phyloP scores from a whole-genome alignment of 2,329 filamentous ascomycete species.

The Alternaria sp. region DNA sequence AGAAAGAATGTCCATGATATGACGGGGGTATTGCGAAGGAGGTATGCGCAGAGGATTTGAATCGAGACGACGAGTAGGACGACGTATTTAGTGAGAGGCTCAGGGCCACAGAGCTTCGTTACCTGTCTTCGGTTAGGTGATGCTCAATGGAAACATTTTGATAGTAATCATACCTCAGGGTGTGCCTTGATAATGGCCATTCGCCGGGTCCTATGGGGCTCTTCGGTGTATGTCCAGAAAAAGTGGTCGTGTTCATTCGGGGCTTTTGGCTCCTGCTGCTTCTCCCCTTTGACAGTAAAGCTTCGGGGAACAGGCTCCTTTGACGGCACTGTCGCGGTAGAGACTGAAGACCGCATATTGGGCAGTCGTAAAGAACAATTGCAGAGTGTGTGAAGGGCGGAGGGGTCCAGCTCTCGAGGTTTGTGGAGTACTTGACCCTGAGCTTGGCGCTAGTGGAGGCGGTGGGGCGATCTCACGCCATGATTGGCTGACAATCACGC shows the following conservation, averaged over 20 bases:
- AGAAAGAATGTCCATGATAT: constrained; percentile 84
- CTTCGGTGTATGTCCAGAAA: constrained; percentile 99
- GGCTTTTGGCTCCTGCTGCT: constrained; percentile 17
- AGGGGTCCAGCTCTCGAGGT: constrained; percentile 7
- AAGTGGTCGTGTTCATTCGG: constrained; percentile 65
- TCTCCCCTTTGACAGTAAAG: constrained; percentile 30
- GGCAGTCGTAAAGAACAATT: constrained; percentile 6
- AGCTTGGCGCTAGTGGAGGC: constrained; percentile 9
- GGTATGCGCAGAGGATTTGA: constrained; percentile 78
- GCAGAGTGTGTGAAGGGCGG: constrained; percentile 2
- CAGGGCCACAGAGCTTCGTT: constrained; percentile 94
- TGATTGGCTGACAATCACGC: constrained; percentile 11
- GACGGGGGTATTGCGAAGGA: constrained; percentile 77
- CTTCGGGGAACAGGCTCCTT: constrained; percentile 30
- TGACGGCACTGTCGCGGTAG: constrained; percentile 40
- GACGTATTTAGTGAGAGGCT: constrained; percentile 93
- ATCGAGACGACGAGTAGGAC: constrained; percentile 83
- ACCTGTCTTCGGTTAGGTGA: constrained; percentile 62
- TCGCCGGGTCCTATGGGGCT: constrained; percentile 89
- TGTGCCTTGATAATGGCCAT: constrained; percentile 98
- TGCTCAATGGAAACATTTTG: not conserved
- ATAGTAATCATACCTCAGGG: constrained; percentile 72
- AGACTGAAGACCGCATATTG: constrained; percentile 47
- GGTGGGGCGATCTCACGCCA: constrained; percentile 9
- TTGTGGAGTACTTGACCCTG: constrained; percentile 16